These are phyloP conservation scores for Boletales sp. DNA, from an alignment of 768 basidiomycete species.

Conservation along the genomic window DNA sequence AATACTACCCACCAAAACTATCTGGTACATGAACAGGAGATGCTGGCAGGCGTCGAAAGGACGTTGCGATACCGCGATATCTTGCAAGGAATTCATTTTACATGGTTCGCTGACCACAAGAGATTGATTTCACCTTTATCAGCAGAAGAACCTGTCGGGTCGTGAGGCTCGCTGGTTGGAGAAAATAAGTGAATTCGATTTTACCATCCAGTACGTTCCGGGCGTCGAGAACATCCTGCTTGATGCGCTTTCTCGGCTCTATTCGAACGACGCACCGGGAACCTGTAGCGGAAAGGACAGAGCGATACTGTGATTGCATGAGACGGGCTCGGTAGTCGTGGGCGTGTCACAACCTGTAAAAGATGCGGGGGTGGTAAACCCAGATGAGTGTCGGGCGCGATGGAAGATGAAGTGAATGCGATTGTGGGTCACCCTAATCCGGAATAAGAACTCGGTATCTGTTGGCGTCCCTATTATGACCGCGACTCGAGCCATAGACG, in stretches of 20 bases:
- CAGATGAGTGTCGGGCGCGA: no score
- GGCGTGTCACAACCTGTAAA: no score
- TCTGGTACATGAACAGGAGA: constrained; percentile 37
- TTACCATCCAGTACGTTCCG: constrained; percentile 25
- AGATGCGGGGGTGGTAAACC: no score
- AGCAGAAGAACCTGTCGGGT: constrained; percentile 31
- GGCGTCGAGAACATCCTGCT: constrained; percentile 24
- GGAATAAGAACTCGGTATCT: no score
- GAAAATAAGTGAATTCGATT: constrained; percentile 27
- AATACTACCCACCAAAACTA: constrained; percentile 38
- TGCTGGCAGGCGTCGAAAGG: constrained; percentile 34
- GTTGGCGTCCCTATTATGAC: no score
- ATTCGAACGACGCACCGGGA: no score
- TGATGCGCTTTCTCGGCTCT: constrained; percentile 22
- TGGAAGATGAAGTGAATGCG: no score
- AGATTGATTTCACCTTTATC: constrained; percentile 26
- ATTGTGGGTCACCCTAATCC: no score
- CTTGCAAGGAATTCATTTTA: constrained; percentile 29
- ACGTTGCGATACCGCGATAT: constrained; percentile 29
- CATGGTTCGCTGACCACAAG: constrained; percentile 29
- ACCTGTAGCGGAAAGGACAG: no score
- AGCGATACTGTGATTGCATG: no score
- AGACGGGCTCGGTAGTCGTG: no score
- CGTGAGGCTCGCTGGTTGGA: constrained; percentile 38
- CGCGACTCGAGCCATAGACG: no score